Base-by-base conservation (phyloP, 2,329 filamentous ascomycete species). In the Ascochyta pisi region DNA sequence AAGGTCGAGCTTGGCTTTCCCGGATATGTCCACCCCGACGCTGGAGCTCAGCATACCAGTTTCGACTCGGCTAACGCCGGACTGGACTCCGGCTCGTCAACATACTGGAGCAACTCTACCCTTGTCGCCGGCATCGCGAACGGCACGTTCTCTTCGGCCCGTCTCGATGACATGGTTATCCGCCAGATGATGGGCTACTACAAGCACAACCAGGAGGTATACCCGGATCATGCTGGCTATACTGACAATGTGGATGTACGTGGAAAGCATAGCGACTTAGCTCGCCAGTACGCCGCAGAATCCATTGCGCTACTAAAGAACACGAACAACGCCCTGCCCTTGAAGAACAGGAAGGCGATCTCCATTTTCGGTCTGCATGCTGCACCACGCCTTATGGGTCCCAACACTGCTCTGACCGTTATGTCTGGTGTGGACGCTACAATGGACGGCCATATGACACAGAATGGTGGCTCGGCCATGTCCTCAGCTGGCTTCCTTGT, bases 301-400 rank as follows among this genome's bases (percentile, higher is more conserved):
- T 73, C 72, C 0, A 71, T 68, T 31, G 71, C 74, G 1, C 45
- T 76, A 31, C 58, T 82, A 19, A 82, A 82, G 64, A 84, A 85
- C 50, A 68, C 82, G 19, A 81, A 84, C 42, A 78, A 85, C 3
- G 77, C 79, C 0, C 59, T 85, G 3, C 83, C 83, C 0, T 66
- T 84, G 26, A 55, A 47, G 79, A 78, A 43, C 27, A 46, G 50
- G 19, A 43, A 47, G 8, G 27, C 15, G 35, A 43, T 57, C 4
- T 56, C 48, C 6, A 53, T 57, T 9, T 57, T 57, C 10, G 54
- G 54, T 12, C n/a, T 40, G 5, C 48, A 57, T 33, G 54, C 49
- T 8, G 54, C 54, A 8, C 53, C 51, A 15, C 51, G 44, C 16
- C 31, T 51, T 5, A 54, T 54, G 37, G 58, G 50, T 16, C 58